Conservation (phyloP, 2,329 filamentous ascomycete species). For the Monosporascus sp. region DNA sequence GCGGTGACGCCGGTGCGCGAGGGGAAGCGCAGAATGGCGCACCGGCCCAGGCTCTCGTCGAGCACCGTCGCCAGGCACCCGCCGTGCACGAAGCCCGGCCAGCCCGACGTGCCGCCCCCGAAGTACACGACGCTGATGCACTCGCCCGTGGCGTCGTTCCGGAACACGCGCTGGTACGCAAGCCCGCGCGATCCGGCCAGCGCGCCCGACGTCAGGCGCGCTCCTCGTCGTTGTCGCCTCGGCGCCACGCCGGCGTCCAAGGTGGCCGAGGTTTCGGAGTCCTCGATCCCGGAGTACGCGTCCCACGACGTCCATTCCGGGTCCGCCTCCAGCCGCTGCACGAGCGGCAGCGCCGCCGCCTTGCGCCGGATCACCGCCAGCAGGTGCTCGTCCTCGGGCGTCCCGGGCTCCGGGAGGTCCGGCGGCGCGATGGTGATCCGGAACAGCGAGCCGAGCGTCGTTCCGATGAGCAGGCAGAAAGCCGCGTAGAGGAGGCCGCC, state of each 20-base stretch:
- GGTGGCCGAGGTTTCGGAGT: background rate
- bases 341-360: constrained; percentile 41
- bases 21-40: constrained; percentile 45
- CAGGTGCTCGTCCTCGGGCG: constrained; percentile 35
- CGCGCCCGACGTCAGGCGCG: constrained; percentile 34
- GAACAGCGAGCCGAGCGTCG: constrained; percentile 31
- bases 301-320: constrained; percentile 35
- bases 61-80: constrained; percentile 63
- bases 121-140: constrained; percentile 62
- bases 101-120: constrained; percentile 59
- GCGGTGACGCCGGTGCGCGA: constrained; percentile 49
- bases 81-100: constrained; percentile 68
- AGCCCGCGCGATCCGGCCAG: constrained; percentile 37
- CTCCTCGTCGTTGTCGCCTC: background rate
- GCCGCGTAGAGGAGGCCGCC: constrained; percentile 22
- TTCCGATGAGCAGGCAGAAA: constrained; percentile 37
- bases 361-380: constrained; percentile 33
- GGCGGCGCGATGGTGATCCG: constrained; percentile 38
- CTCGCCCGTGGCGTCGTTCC: constrained; percentile 52
- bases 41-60: constrained; percentile 64
- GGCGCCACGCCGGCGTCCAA: background rate
- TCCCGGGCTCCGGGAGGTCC: constrained; percentile 31
- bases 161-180: constrained; percentile 57
- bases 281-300: constrained; percentile 28
- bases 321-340: constrained; percentile 40